Conservation (phyloP, 2,329 filamentous ascomycete genomes). For the Knoxdaviesia capensis region DNA sequence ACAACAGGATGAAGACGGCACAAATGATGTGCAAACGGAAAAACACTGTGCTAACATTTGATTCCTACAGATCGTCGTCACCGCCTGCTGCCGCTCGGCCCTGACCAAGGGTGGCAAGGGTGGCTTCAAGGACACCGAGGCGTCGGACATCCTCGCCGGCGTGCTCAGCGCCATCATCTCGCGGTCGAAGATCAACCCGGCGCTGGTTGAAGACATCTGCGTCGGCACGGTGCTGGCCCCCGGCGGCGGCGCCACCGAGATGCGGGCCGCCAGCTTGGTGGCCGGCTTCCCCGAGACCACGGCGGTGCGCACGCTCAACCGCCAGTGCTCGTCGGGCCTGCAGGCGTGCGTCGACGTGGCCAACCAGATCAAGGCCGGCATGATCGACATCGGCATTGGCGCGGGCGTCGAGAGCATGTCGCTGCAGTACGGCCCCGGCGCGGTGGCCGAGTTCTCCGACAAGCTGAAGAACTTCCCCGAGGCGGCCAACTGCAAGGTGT, state of each 20-base stretch:
- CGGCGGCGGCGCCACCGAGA: conserved; percentile 89
- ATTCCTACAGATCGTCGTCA: conserved; percentile 56
- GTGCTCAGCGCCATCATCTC: conserved; percentile 65
- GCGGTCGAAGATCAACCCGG: conserved; percentile 75
- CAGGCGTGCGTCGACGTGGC: conserved; percentile 89
- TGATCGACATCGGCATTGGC: conserved; percentile 90
- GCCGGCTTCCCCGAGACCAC: conserved; percentile 77
- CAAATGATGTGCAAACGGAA: too few relatives aligned
- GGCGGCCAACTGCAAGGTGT: conserved; percentile 88
- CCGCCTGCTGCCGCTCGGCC: conserved; percentile 74
- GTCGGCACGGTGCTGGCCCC: conserved; percentile 84
- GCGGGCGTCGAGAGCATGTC: conserved; percentile 96
- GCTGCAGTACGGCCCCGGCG: conserved; percentile 69
- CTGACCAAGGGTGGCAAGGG: conserved; percentile 89
- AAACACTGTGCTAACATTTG: conserved; percentile 8
- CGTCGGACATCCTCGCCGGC: conserved; percentile 67
- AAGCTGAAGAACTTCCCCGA: conserved; percentile 64
- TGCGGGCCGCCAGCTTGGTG: conserved; percentile 75
- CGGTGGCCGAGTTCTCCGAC: conserved; percentile 85
- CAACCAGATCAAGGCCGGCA: conserved; percentile 74
- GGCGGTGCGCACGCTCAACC: conserved; percentile 74
- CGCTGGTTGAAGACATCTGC: conserved; percentile 75
- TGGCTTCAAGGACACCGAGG: conserved; percentile 84
- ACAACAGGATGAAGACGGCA: too few relatives aligned
- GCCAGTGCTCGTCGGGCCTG: conserved; percentile 84